Conservation (phyloP, 2,329 filamentous ascomycete genomes). For the Fusarium caatingaense region DNA sequence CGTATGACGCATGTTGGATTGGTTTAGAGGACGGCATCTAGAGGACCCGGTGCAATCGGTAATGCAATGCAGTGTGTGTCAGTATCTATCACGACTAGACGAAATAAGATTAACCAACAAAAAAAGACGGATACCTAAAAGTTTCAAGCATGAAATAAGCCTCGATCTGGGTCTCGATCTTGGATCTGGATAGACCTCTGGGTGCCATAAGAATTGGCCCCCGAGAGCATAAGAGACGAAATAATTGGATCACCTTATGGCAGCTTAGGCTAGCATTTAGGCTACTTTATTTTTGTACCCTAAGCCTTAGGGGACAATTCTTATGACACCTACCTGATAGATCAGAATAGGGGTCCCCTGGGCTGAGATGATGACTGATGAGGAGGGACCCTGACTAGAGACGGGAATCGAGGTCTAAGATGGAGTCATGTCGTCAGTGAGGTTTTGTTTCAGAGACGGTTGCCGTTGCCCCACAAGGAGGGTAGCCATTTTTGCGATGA, state of each 20-base stretch:
- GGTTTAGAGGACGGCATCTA: conserved; percentile 28
- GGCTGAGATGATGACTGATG: conserved; percentile 25
- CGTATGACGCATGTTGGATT: conserved; percentile 9
- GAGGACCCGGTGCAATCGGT: conserved; percentile 11
- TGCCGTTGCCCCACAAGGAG: conserved; percentile 19
- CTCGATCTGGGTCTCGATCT: conserved; percentile 8
- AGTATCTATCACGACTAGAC: conserved; percentile 39
- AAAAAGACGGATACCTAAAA: conserved; percentile 4
- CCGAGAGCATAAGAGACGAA: too few species aligned
- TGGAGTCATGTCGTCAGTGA: conserved; percentile 38
- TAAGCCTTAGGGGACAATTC: too few species aligned
- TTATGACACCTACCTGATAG: neutral
- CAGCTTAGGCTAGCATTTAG: too few species aligned
- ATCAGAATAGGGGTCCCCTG: neutral
- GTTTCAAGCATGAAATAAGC: conserved; percentile 16
- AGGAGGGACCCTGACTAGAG: conserved; percentile 34
- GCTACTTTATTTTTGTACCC: too few species aligned
- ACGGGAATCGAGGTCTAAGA: conserved; percentile 33
- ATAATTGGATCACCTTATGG: too few species aligned
- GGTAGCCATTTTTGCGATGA: conserved; percentile 23
- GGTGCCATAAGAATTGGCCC: too few species aligned
- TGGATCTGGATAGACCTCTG: neutral
- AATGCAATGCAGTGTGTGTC: neutral
- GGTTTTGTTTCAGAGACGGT: conserved; percentile 16
- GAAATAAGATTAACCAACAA: conserved; percentile 31